Conservation (phyloP, 2,329 filamentous ascomycete species). For the Phialophora macrospora region DNA sequence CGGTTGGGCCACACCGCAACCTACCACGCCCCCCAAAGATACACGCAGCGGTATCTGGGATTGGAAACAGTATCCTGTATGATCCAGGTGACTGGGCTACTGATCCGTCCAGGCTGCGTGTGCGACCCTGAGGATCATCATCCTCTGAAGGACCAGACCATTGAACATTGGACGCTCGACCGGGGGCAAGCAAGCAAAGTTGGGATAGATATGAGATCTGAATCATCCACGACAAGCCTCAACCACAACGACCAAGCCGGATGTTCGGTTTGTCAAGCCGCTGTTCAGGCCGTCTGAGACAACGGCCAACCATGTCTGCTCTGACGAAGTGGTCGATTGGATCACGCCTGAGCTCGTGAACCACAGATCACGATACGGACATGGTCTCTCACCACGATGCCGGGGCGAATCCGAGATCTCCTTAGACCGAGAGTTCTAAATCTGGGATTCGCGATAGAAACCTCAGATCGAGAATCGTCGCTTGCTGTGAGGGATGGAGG, state of each 20-base stretch:
- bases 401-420: conserved; percentile 2
- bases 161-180: not conserved
- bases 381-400: not conserved
- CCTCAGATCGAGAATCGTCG: conserved; percentile 16
- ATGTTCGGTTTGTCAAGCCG: not conserved
- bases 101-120: conserved; percentile 20
- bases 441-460: conserved; percentile 9
- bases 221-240: not conserved
- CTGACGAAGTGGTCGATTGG: not conserved
- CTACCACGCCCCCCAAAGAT: not conserved
- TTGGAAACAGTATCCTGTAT: not conserved
- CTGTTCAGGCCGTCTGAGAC: conserved; percentile 2
- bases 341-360: not conserved
- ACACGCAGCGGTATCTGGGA: not conserved
- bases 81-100: conserved; percentile 14
- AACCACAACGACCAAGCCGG: not conserved
- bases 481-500: conserved; percentile 3
- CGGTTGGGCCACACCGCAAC: conserved; percentile 15
- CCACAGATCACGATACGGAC: not conserved
- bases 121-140: conserved; percentile 12
- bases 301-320: not conserved
- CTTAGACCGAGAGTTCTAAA: conserved; percentile 1
- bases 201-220: not conserved
- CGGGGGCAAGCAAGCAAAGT: not conserved
- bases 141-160: conserved; percentile 6